Evolutionary conservation across 1,284 basidiomycete genomes (phyloP).

Genomic region (Termitomyces sp.): DNA sequence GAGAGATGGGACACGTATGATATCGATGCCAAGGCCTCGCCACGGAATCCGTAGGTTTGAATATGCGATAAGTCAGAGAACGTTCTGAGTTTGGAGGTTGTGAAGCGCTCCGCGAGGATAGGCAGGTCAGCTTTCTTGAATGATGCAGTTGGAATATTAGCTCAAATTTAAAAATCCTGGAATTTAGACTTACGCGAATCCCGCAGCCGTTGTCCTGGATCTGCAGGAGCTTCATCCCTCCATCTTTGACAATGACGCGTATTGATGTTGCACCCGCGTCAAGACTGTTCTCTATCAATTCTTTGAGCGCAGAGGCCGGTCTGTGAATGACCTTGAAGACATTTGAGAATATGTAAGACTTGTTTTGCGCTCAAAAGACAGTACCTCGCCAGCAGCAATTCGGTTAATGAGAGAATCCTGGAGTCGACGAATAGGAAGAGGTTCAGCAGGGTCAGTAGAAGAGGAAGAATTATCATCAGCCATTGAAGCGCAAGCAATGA

Average conservation of each 20-base stretch:
- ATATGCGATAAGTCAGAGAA: constrained; percentile 88
- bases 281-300: constrained; percentile 91
- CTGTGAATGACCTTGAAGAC: constrained; percentile 84
- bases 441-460: constrained; percentile 22
- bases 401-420: constrained; percentile 75
- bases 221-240: constrained; percentile 92
- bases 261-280: constrained; percentile 91
- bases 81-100: constrained; percentile 87
- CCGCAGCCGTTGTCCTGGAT: constrained; percentile 97
- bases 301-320: constrained; percentile 94
- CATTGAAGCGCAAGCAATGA: constrained; percentile 1
- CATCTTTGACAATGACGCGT: constrained; percentile 88
- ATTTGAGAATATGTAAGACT: constrained; percentile 27
- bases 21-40: constrained; percentile 95
- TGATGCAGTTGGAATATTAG: not conserved
- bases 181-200: constrained; percentile 61
- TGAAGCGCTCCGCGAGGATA: constrained; percentile 91
- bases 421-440: constrained; percentile 61
- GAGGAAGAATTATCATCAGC: constrained; percentile 10
- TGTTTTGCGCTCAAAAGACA: constrained; percentile 12
- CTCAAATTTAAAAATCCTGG: not conserved
- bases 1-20: constrained; percentile 90
- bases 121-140: constrained; percentile 71
- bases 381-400: constrained; percentile 81
- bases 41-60: constrained; percentile 93